A percentile compares a stretch with the other conserved stretches of the same genome.
Conservation (phyloP, 2,329 filamentous ascomycete genomes). For the Talaromyces piceae region DNA sequence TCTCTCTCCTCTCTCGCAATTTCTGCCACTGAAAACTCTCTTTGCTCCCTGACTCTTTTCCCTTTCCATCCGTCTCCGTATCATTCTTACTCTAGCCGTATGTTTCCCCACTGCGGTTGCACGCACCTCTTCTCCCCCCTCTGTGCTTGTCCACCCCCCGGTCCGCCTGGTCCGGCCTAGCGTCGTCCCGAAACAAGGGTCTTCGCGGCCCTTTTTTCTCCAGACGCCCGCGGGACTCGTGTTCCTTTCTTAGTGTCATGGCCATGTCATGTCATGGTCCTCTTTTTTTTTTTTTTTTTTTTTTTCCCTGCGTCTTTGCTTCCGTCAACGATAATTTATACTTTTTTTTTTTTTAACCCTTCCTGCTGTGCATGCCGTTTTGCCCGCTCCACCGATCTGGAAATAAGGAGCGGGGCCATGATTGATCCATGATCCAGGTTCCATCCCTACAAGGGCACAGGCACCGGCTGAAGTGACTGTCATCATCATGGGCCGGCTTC, state of each 20-base stretch:
- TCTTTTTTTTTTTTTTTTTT: not conserved
- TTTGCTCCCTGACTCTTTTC: too few relatives aligned
- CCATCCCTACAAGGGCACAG: not conserved
- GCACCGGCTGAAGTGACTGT: not conserved
- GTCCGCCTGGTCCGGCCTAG: not conserved
- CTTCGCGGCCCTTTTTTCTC: conserved; percentile 6
- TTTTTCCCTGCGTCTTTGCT: not conserved
- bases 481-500: not conserved
- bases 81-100: not conserved
- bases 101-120: not conserved
- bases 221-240: conserved; percentile 13
- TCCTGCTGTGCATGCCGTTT: conserved; percentile 18
- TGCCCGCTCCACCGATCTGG: conserved; percentile 29
- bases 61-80: not conserved
- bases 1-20: too few relatives aligned
- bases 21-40: too few relatives aligned
- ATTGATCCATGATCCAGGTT: not conserved
- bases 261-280: conserved; percentile 27
- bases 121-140: too few relatives aligned
- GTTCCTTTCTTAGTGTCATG: conserved; percentile 28
- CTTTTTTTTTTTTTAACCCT: too few relatives aligned
- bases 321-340: too few relatives aligned
- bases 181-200: conserved; percentile 14
- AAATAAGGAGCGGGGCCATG: conserved; percentile 27
- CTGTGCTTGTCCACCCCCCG: not conserved